Evolutionary conservation across 257 asterid genomes (phyloP).

Genomic region (Eustoma russellianum): DNA sequence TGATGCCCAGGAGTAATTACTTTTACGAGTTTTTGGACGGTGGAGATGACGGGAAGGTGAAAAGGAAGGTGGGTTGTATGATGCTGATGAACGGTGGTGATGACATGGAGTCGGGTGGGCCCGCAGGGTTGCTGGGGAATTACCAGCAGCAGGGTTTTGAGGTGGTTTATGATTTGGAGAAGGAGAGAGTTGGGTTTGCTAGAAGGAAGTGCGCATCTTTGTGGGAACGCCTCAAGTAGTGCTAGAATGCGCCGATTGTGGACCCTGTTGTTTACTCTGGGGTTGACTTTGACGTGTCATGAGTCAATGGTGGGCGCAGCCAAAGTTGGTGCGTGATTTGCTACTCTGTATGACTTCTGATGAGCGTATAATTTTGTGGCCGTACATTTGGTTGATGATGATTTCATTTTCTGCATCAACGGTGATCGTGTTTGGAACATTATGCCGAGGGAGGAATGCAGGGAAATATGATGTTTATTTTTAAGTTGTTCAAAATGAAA

Average conservation of each 20-base stretch:
- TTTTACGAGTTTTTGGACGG: constrained; percentile 55
- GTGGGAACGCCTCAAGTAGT: constrained; percentile 56
- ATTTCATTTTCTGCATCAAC: too few relatives aligned
- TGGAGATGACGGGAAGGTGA: constrained; percentile 30
- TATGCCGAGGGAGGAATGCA: too few relatives aligned
- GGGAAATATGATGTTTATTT: too few relatives aligned
- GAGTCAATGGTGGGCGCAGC: constrained; percentile 3
- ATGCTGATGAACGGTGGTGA: constrained; percentile 87
- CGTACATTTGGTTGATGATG: too few relatives aligned
- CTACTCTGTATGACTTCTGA: background rate
- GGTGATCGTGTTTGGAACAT: too few relatives aligned
- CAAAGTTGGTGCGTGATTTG: background rate
- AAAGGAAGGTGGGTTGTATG: constrained; percentile 60
- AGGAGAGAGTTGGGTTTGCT: constrained; percentile 71
- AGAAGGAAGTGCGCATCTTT: constrained; percentile 67
- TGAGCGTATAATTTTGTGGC: too few relatives aligned
- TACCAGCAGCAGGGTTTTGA: constrained; percentile 97
- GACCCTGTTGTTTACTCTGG: background rate
- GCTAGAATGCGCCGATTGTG: constrained; percentile 19
- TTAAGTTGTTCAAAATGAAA: too few relatives aligned
- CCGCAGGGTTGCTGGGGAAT: constrained; percentile 91
- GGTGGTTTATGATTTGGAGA: constrained; percentile 84
- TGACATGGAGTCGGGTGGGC: constrained; percentile 63
- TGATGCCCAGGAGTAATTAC: constrained; percentile 70
- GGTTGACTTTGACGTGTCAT: constrained; percentile 3